Percentiles rank a stretch among this genome's conserved stretches.
Conservation (phyloP, 352 stramenopile genomes). For the Globisporangium canariense region DNA sequence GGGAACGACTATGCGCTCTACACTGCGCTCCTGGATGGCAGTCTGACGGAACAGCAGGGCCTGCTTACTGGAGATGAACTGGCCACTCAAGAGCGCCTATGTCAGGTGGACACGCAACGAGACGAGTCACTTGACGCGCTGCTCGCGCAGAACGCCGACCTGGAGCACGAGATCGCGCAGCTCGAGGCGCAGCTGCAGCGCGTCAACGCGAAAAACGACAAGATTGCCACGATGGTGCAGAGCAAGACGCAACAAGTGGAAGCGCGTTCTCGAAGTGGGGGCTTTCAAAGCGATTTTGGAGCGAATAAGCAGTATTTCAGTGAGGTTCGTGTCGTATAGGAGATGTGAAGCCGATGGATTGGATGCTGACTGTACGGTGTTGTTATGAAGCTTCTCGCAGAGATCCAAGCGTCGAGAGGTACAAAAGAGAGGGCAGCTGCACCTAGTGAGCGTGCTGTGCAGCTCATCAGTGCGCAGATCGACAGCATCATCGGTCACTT, state of each 20-base stretch:
- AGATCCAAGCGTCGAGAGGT: not conserved
- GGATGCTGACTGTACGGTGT: not conserved
- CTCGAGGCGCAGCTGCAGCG: conserved; percentile 29
- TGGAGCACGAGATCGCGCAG: conserved; percentile 28
- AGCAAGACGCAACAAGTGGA: conserved; percentile 12
- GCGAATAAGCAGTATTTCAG: conserved; percentile 20
- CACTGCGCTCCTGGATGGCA: conserved; percentile 17
- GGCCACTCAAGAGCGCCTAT: conserved; percentile 17
- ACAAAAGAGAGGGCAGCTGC: not conserved
- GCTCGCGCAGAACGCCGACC: conserved; percentile 13
- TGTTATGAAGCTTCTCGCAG: conserved; percentile 9
- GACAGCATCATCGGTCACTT: conserved; percentile 16
- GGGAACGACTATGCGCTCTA: conserved; percentile 31
- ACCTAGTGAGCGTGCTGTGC: not conserved
- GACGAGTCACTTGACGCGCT: conserved; percentile 31
- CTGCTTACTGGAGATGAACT: conserved; percentile 26
- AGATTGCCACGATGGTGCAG: conserved; percentile 27
- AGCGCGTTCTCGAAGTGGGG: conserved; percentile 1
- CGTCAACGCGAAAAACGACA: conserved; percentile 25
- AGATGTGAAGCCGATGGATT: not conserved
- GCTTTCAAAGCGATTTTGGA: conserved; percentile 7
- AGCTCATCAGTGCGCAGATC: conserved; percentile 18
- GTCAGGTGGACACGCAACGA: conserved; percentile 12
- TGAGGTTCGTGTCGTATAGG: conserved; percentile 14
- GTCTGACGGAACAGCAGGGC: not conserved